A percentile compares a stretch with the other conserved stretches of the same genome.
Evolutionary conservation across 345 rosid genomes (phyloP).

Genomic region (Capsella bursapastoris): DNA sequence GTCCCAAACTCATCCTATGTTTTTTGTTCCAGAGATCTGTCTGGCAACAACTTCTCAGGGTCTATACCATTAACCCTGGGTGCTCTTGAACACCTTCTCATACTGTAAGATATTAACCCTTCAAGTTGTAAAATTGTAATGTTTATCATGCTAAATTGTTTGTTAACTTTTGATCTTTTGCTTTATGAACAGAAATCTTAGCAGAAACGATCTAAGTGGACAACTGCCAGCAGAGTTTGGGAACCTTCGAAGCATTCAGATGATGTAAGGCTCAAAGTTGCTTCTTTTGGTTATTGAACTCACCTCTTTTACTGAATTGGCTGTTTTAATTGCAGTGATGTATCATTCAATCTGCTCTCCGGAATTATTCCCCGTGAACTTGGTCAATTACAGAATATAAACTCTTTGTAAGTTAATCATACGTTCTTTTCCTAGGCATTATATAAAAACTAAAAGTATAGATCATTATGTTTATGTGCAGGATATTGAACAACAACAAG

Average conservation of each 20-base stretch:
- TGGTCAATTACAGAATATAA: conserved; percentile 82
- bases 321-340: conserved; percentile 54
- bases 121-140: neutral
- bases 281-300: neutral
- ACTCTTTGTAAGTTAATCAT: conserved; percentile 64
- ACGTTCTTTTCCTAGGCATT: neutral
- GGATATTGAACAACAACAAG: conserved; percentile 76
- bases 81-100: conserved; percentile 91
- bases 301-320: neutral
- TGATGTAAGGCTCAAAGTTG: conserved; percentile 50
- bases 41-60: conserved; percentile 78
- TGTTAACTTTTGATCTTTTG: neutral
- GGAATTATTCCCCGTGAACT: conserved; percentile 76
- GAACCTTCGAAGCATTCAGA: conserved; percentile 77
- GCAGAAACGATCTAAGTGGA: conserved; percentile 69
- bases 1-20: neutral
- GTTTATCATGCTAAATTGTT: neutral
- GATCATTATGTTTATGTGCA: conserved; percentile 31
- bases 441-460: neutral
- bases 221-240: conserved; percentile 79
- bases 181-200: conserved; percentile 59
- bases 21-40: conserved; percentile 69
- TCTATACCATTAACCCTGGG: conserved; percentile 77
- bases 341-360: conserved; percentile 73
- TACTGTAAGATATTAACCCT: conserved; percentile 56